Conservation (phyloP, 1,284 basidiomycete genomes). For the Leccinum griseonigrum region DNA sequence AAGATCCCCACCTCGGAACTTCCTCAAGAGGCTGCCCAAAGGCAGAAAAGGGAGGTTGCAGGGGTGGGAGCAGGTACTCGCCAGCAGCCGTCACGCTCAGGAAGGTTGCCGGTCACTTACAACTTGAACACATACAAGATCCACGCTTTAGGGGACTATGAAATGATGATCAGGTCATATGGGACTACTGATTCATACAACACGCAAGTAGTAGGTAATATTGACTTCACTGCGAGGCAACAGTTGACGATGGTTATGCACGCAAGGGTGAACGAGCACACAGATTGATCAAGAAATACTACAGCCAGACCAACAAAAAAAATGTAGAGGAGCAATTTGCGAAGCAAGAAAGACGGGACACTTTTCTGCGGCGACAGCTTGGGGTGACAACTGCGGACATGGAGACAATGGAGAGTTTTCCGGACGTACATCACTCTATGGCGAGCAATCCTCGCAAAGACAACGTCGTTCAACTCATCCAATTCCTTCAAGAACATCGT, state of each 20-base stretch:
- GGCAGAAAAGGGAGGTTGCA: neutral
- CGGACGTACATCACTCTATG: neutral
- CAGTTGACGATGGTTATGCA: neutral
- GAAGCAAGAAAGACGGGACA: neutral
- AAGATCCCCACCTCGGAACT: neutral
- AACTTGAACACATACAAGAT: neutral
- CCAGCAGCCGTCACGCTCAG: neutral
- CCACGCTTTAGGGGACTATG: neutral
- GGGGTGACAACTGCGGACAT: too few species aligned
- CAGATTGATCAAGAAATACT: neutral
- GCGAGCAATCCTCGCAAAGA: too few species aligned
- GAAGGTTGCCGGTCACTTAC: neutral
- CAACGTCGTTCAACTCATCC: neutral
- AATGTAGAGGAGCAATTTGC: neutral
- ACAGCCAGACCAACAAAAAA: slow-evolving; percentile 1
- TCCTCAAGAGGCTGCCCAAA: neutral
- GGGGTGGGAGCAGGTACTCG: neutral
- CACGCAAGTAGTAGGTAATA: neutral
- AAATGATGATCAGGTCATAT: neutral
- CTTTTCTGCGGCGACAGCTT: too few species aligned
- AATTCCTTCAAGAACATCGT: neutral
- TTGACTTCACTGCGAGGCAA: neutral
- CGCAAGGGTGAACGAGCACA: neutral
- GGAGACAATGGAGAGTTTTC: too few species aligned
- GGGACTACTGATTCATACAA: neutral